A percentile compares a stretch with the other conserved stretches of the same genome.
Evolutionary conservation across 106 monocot genomes (phyloP).

Genomic region (Gastrodia elata): DNA sequence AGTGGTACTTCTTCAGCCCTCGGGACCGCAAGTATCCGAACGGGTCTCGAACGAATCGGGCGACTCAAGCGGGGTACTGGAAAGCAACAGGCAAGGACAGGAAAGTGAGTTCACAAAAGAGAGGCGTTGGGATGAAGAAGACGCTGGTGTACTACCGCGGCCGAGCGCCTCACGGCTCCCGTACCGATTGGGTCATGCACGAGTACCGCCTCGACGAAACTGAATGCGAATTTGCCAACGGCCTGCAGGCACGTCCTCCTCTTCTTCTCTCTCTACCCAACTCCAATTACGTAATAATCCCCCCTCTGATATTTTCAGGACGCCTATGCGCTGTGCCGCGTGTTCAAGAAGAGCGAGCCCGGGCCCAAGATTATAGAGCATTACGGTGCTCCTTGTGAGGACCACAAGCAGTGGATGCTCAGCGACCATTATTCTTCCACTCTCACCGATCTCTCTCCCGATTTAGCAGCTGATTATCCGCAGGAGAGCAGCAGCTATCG

Average conservation of each 20-base stretch:
- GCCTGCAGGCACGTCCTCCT: constrained; percentile 40
- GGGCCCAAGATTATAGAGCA: constrained; percentile 80
- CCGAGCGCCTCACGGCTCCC: constrained; percentile 77
- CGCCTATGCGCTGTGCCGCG: constrained; percentile 71
- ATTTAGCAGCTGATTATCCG: constrained; percentile 30
- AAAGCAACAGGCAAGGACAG: constrained; percentile 94
- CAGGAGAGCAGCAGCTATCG: constrained; percentile 24
- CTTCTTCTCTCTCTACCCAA: too few relatives aligned
- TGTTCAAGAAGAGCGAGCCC: constrained; percentile 74
- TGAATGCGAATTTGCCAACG: constrained; percentile 60
- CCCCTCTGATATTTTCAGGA: too few relatives aligned
- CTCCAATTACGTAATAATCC: too few relatives aligned
- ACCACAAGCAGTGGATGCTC: constrained; percentile 23
- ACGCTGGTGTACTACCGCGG: constrained; percentile 89
- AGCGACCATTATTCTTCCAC: constrained; percentile 34
- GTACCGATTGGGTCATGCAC: constrained; percentile 95
- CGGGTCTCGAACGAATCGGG: constrained; percentile 83
- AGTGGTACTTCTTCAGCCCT: constrained; percentile 98
- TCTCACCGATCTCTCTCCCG: constrained; percentile 21
- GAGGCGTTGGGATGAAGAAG: constrained; percentile 79
- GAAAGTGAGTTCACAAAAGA: constrained; percentile 54
- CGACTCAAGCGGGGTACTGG: constrained; percentile 82
- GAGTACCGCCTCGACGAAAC: constrained; percentile 85
- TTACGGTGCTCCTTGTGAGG: constrained; percentile 38
- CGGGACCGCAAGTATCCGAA: constrained; percentile 88